Evolutionary conservation across 345 rosid species (phyloP), one percentile per base, ranked within the genome.

Genomic region (Noccaea caerulescens): DNA sequence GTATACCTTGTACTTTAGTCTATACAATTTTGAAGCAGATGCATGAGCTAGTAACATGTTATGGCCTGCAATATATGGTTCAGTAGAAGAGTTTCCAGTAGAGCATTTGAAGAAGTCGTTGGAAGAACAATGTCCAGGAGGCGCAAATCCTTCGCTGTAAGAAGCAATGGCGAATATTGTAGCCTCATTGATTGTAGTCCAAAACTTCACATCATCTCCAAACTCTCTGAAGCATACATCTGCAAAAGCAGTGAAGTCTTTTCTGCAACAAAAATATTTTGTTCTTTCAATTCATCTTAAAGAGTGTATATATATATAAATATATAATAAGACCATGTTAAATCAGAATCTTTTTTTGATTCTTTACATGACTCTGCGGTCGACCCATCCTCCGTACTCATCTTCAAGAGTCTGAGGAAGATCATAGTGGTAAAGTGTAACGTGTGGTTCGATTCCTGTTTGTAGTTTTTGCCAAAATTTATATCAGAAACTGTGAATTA

Each of bases 131-230:
- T 70, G 82, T 44, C 59, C 71, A 10, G 92, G 85, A 2, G 88
- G 84, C 10, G 16, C 0, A 1, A 73, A 0, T 60, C 85, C 91
- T 0, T 3, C 1, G 43, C 76, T 81, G 75, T 79, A 83, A 59
- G 80, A 72, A 44, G 70, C 84, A 10, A 71, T 0, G 1, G 81
- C 80, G 39, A 78, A 69, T 14, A 77, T 39, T 9, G 83, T 86
- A 7, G 96, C 88, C 80, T 92, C 98, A 34, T 90, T 90, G 36
- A 89, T 61, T 6, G 96, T 89, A 8, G 79, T 68, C 98, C 96
- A 92, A 66, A 84, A 44, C 32, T 71, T 77, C 68, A 89, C 84
- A 62, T 88, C 80, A 7, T 86, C 81, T 3, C 98, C 96, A 32
- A 92, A 89, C 77, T 89, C 92, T 55, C 79, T 81, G 65, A 87